These are phyloP conservation scores for Metroxylon sagu DNA, from an alignment of 176 grass and related monocot species.

Conservation along the genomic window DNA sequence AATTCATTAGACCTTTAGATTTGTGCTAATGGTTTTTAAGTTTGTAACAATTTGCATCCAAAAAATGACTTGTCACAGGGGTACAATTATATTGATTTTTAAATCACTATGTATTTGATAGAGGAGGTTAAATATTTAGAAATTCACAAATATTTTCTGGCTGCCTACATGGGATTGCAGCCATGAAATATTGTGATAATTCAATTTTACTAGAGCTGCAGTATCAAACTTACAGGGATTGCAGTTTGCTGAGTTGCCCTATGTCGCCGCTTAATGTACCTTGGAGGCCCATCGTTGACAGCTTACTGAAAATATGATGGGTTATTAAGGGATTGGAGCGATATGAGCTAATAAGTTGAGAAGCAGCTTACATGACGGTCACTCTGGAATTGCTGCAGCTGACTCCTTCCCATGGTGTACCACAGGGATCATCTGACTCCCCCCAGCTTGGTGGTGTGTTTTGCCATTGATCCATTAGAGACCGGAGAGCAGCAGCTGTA, in stretches of 20 bases:
- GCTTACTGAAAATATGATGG: slow-evolving; percentile 26
- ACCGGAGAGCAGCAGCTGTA: slow-evolving; percentile 42
- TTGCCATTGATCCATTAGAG: slow-evolving; percentile 45
- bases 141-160: no score
- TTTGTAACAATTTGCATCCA: no score
- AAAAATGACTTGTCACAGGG: no score
- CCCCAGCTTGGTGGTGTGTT: slow-evolving; percentile 52
- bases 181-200: background rate
- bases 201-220: background rate
- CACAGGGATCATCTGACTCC: slow-evolving; percentile 50
- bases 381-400: slow-evolving; percentile 36
- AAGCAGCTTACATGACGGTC: slow-evolving; percentile 43
- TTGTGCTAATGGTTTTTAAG: no score
- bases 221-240: slow-evolving; percentile 38
- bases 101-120: background rate
- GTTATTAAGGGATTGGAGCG: slow-evolving; percentile 9
- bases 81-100: background rate
- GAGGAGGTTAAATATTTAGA: background rate
- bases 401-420: slow-evolving; percentile 44
- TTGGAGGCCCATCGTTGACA: slow-evolving; percentile 45
- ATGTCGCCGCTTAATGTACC: slow-evolving; percentile 56
- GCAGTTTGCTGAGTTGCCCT: slow-evolving; percentile 42
- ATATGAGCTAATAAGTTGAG: background rate
- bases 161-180: no score
- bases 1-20: no score